Base-by-base conservation (phyloP, 768 basidiomycete genomes). In the Pleurotus salmoneostramineus region DNA sequence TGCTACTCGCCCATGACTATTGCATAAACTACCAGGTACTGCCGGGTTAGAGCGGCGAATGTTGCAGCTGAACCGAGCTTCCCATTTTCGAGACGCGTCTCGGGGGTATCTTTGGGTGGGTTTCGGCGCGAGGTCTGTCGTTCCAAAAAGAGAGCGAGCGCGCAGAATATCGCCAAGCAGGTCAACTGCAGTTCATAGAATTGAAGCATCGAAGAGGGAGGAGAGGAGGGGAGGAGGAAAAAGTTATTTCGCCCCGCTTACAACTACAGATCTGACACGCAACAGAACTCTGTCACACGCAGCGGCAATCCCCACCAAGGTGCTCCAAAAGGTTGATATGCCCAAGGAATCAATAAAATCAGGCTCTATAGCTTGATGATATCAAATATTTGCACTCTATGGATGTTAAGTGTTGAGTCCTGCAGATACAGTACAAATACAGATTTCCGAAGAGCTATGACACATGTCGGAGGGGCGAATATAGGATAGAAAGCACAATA, bases 1-100 rank as follows among this genome's bases (percentile, higher is more conserved):
- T 40, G 10, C 35, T 15, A 68, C 83, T 49, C 62, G 83, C 87
- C 84, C 88, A 90, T 89, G 27, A 88, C 87, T 21, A 89, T 77
- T 0, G 79, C 87, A 68, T 88, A 90, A 5, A 89, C 87, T 2
- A 80, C 60, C 34, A 89, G 69, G 66, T 89, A 89, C 61, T 82
- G 83, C 61, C 72, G 71, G 1, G 76, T 72, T 56, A 79, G 60
- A 27, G 63, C 60, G 2, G 73, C 65, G 15, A 74, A 61, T 32
- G 70, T 62, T 44, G 48, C 11, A 33, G 32, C 52, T 45, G 46
- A 44, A 32, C 46, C 47, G 21, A 34, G 15, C 44, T 56, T 12
- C 12, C 58, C 62, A 48, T 62, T 52, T 35, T 60, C 65, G 7
- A 60, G 34, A 7, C 56, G 49, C 12, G 46, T 61, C 56, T 50